A percentile compares a stretch with the other conserved stretches of the same genome.
These are phyloP conservation scores for Trichoderma breve DNA, from an alignment of 2,329 filamentous ascomycete genomes.

Conservation along the genomic window DNA sequence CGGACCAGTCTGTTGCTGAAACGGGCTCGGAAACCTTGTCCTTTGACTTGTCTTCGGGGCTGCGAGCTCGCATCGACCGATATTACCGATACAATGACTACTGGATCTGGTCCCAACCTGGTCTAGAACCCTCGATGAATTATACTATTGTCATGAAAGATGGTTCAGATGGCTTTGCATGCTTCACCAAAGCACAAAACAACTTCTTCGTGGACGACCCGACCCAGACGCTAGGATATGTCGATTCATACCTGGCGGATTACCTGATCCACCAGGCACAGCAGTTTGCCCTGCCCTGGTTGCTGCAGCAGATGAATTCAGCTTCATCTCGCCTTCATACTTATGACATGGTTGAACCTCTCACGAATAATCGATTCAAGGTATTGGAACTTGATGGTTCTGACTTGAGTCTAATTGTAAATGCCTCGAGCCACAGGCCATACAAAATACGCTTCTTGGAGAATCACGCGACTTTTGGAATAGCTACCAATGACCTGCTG, in stretches of 20 bases:
- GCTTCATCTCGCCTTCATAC: not conserved
- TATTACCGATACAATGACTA: not conserved
- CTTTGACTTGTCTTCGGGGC: not conserved
- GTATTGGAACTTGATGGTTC: not conserved
- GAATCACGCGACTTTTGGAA: not conserved
- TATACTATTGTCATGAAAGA: not conserved
- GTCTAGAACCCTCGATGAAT: not conserved
- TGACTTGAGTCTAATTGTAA: not conserved
- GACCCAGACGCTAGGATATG: not conserved
- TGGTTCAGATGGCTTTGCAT: not conserved
- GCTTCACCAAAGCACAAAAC: not conserved
- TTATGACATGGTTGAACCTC: not conserved
- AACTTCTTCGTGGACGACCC: not conserved
- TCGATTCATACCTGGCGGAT: not conserved
- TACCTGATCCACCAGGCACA: not conserved
- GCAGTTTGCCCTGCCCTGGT: not conserved
- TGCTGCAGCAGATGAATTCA: not conserved
- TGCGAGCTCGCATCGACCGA: not conserved
- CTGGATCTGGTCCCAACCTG: not conserved
- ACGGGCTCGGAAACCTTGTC: not conserved
- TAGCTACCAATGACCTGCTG: not conserved
- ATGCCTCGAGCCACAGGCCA: not conserved
- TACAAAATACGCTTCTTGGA: not conserved
- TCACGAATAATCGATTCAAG: not conserved
- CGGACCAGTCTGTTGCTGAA: not conserved